Evolutionary conservation across 202 grass and related monocot species (phyloP).

Genomic region (Zizania palustris): DNA sequence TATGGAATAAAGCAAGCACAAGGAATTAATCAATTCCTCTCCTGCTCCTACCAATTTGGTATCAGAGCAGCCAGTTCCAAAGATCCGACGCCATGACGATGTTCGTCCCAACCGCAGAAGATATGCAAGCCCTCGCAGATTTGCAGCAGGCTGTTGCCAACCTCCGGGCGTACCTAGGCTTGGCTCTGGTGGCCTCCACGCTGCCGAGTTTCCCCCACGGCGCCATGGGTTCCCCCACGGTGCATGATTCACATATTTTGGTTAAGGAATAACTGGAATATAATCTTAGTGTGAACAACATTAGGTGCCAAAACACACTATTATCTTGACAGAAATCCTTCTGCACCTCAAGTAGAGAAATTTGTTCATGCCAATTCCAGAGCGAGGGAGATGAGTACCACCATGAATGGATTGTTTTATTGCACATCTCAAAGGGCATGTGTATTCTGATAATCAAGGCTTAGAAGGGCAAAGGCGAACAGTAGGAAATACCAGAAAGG

Average conservation of each 20-base stretch:
- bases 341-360: constrained; percentile 18
- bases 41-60: too few relatives aligned
- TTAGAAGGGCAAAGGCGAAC: neutral
- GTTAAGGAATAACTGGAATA: constrained; percentile 30
- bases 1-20: too few relatives aligned
- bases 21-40: too few relatives aligned
- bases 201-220: too few relatives aligned
- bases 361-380: constrained; percentile 20
- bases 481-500: neutral
- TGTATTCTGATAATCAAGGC: neutral
- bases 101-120: too few relatives aligned
- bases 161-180: too few relatives aligned
- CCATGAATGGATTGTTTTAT: neutral
- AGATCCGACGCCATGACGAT: too few relatives aligned
- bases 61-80: too few relatives aligned
- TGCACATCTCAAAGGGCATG: neutral
- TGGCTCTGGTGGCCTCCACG: too few relatives aligned
- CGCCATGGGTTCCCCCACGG: too few relatives aligned
- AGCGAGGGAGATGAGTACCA: neutral
- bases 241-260: neutral
- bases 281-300: constrained; percentile 1
- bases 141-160: too few relatives aligned
- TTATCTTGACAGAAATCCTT: constrained; percentile 34
- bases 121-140: too few relatives aligned
- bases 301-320: constrained; percentile 16